Percentiles rank a stretch among this genome's conserved stretches.
Evolutionary conservation across 2,329 filamentous ascomycete genomes (phyloP).

Genomic region (Aspergillus fructus): DNA sequence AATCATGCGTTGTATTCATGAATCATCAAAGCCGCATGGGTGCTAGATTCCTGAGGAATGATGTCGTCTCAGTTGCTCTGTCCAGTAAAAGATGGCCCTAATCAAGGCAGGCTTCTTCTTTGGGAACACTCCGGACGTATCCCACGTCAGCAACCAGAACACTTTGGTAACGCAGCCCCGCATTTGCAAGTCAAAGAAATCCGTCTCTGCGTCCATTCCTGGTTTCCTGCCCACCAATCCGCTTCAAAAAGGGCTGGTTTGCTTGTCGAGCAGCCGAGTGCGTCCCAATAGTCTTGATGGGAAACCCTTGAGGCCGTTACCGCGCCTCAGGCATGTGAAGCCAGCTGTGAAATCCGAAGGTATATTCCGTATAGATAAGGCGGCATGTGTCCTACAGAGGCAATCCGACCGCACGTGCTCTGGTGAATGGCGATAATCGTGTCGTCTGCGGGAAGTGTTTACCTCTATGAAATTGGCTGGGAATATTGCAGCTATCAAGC

Average conservation of each 20-base stretch:
- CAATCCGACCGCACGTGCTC: not conserved
- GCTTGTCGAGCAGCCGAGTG: not conserved
- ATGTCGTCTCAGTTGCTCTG: not conserved
- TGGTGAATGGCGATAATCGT: not conserved
- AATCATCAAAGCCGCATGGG: not conserved
- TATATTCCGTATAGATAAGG: not conserved
- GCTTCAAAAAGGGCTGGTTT: not conserved
- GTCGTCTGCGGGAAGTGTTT: not conserved
- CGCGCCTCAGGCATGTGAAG: not conserved
- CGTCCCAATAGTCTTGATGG: not conserved
- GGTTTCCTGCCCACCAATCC: not conserved
- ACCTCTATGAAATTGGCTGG: not conserved
- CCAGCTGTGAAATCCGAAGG: not conserved
- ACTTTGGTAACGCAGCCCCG: not conserved
- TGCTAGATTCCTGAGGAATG: not conserved
- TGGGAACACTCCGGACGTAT: not conserved
- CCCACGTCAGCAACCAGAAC: not conserved
- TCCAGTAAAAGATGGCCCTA: not conserved
- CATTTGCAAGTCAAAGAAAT: not conserved
- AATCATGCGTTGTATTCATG: not conserved
- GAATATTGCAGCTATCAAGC: slow-evolving; percentile 24
- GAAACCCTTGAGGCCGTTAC: not conserved
- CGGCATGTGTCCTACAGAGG: not conserved
- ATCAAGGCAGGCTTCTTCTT: not conserved
- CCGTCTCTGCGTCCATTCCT: not conserved